A percentile compares a stretch with the other conserved stretches of the same genome.
These are phyloP conservation scores for Termitomyces sp. DNA, from an alignment of 768 basidiomycete species.

Conservation along the genomic window DNA sequence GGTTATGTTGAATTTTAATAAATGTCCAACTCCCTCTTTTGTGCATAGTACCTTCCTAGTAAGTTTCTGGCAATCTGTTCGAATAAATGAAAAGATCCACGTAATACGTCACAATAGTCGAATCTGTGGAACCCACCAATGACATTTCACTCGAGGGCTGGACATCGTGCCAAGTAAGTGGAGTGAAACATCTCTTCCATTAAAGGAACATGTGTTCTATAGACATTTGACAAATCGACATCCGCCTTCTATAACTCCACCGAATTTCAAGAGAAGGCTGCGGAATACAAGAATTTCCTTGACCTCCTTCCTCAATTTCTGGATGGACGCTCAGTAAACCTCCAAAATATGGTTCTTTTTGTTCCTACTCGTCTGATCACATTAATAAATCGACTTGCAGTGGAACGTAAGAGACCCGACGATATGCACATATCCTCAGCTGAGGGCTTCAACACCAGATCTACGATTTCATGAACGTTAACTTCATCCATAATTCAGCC, in stretches of 20 bases:
- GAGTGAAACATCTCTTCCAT: neutral
- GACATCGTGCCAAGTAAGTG: conserved; percentile 52
- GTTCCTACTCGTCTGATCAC: neutral
- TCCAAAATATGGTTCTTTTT: conserved; percentile 56
- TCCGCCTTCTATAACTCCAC: conserved; percentile 52
- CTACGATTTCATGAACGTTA: conserved; percentile 73
- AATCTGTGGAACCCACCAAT: conserved; percentile 59
- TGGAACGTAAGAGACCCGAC: conserved; percentile 31
- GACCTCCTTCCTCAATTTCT: conserved; percentile 46
- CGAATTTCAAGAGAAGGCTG: conserved; percentile 43
- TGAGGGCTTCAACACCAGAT: conserved; percentile 34
- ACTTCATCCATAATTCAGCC: conserved; percentile 59
- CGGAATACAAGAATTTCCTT: conserved; percentile 47
- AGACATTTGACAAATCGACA: conserved; percentile 50
- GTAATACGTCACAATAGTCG: conserved; percentile 33
- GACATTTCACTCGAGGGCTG: conserved; percentile 67
- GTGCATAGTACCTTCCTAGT: conserved; percentile 36
- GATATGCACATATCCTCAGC: neutral
- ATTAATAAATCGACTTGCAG: conserved; percentile 16
- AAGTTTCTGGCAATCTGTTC: conserved; percentile 12
- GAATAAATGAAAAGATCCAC: neutral
- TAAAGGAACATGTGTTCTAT: neutral
- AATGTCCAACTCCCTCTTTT: neutral
- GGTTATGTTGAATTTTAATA: neutral
- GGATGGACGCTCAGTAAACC: conserved; percentile 47